Percentiles rank a stretch among this genome's conserved stretches.
These are phyloP conservation scores for Lentinula boryana DNA, from an alignment of 768 basidiomycete genomes.

Conservation along the genomic window DNA sequence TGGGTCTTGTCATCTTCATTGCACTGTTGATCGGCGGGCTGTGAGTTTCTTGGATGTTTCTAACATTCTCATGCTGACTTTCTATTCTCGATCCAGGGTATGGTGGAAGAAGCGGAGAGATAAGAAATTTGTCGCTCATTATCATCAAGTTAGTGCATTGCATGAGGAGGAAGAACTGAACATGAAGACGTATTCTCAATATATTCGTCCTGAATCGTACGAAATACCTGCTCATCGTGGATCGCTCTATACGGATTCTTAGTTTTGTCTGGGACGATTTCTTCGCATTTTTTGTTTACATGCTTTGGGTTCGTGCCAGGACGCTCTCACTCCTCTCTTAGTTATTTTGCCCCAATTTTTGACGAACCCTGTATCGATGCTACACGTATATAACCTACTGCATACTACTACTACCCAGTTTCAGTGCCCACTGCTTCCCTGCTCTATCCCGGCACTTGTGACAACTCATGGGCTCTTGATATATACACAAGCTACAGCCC, in stretches of 20 bases:
- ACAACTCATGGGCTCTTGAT: neutral
- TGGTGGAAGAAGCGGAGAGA: conserved; percentile 21
- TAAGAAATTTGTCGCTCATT: conserved; percentile 9
- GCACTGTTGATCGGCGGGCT: conserved; percentile 28
- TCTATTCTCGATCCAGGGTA: conserved; percentile 6
- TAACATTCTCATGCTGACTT: conserved; percentile 2
- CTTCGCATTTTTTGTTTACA: neutral
- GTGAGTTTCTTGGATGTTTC: conserved; percentile 22
- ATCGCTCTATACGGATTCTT: neutral
- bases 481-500: neutral
- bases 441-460: neutral
- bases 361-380: neutral
- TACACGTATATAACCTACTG: neutral
- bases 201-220: conserved; percentile 4
- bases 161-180: conserved; percentile 11
- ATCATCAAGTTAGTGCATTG: conserved; percentile 12
- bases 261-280: neutral
- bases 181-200: neutral
- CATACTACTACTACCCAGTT: neutral
- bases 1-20: conserved; percentile 37
- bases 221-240: conserved; percentile 3
- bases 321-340: neutral
- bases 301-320: neutral
- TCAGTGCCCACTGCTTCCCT: neutral
- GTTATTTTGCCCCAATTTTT: neutral